Base-by-base conservation (phyloP, 768 basidiomycete genomes). In the Kwoniella heveanensis region DNA sequence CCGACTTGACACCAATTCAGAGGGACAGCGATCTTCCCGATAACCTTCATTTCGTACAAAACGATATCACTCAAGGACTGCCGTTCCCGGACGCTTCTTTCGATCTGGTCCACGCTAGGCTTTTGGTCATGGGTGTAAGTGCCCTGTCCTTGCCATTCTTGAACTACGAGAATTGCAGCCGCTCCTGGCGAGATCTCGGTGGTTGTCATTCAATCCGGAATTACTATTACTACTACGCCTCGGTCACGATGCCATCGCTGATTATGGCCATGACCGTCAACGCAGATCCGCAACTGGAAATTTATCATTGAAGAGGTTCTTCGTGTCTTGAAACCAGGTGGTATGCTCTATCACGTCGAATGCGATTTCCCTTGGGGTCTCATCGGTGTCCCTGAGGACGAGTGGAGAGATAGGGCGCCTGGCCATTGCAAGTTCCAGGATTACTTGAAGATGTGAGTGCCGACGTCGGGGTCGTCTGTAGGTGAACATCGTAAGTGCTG, bases 61-160 rank as follows among this genome's bases (percentile, higher is more conserved):
- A 65, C 12, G 64, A 69, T 26, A 30, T 56, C 3, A 49, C 60
- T 7, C 32, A 37, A 27, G 67, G 67, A n/a, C 32, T 69, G 30
- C 64, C 59, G 9, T 69, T 65, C 46, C 67, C 67, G 8, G 52
- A 65, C 37, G 54, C 48, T 17, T 37, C 47, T 24, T 65, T 69
- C 46, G 64, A 65, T 49, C 27, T 69, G 13, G 60, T 69, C 19
- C 67, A 69, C 49, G 26, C 64, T 9, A 50, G 67, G 30, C 47
- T 58, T n/a, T 39, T 69, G 52, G 37, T 61, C 30, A 54, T 51
- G 39, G 67, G 64, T 19, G 67, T 69, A 24, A 61, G 67, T 51
- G 1, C 29, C 25, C 36, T 9, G 32, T 6, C 32, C 32, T 36
- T 36, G n/a, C n/a, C 44, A n/a, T 32, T n/a, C 6, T 25, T 21